Evolutionary conservation across 345 rosid species (phyloP).

Genomic region (Turnera subulata): DNA sequence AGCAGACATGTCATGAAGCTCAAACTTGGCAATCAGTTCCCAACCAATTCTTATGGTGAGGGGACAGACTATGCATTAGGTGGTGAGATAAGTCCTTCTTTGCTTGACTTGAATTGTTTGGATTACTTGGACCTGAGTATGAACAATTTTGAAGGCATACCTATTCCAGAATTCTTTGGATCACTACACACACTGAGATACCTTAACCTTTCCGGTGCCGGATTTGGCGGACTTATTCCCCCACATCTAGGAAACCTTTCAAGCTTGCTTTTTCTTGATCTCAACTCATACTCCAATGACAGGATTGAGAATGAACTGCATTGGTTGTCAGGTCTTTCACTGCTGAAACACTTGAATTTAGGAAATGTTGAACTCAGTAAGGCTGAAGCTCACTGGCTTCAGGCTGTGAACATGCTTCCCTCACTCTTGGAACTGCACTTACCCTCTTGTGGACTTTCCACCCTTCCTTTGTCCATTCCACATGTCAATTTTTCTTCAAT

Average conservation of each 20-base stretch:
- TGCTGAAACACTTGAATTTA: constrained; percentile 23
- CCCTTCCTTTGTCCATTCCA: constrained; percentile 9
- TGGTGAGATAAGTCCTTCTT: constrained; percentile 27
- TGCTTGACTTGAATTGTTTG: constrained; percentile 14
- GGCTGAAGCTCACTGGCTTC: constrained; percentile 22
- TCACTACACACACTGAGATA: constrained; percentile 13
- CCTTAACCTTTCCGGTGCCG: constrained; percentile 27
- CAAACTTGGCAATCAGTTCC: constrained; percentile 4
- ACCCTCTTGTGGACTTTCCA: constrained; percentile 20
- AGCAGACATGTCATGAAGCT: constrained; percentile 22
- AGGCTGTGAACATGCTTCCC: constrained; percentile 27
- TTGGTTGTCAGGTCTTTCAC: constrained; percentile 25
- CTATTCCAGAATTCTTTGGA: constrained; percentile 28
- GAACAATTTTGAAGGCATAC: constrained; percentile 20
- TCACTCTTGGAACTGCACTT: constrained; percentile 30
- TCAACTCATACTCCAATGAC: constrained; percentile 2
- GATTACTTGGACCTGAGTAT: constrained; percentile 26
- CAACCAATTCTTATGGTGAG: background rate
- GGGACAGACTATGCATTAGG: background rate
- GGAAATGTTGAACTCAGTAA: constrained; percentile 20
- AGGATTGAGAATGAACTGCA: constrained; percentile 1
- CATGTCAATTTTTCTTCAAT: constrained; percentile 42
- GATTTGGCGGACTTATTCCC: constrained; percentile 22
- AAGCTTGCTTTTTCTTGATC: constrained; percentile 21
- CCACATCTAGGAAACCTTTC: constrained; percentile 25